Conservation (phyloP, 202 grass and related monocot genomes). For the Digitaria exilis region DNA sequence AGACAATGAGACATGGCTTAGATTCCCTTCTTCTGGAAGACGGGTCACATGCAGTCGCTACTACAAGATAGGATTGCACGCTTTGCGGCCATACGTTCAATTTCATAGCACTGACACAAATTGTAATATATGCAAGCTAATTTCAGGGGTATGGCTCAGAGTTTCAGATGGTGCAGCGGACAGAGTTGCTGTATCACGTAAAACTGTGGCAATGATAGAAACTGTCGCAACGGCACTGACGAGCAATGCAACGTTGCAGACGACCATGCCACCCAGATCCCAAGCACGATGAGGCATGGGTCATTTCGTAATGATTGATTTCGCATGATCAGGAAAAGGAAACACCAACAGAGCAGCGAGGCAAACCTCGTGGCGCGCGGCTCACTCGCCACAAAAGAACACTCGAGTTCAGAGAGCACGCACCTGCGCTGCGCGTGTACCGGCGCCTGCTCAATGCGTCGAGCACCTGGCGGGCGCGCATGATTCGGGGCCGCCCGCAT, state of each 20-base stretch:
- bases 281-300: neutral
- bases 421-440: slow-evolving; percentile 34
- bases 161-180: neutral
- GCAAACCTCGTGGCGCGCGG: neutral
- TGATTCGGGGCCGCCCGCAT: neutral
- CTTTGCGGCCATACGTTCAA: neutral
- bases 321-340: slow-evolving; percentile 26
- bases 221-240: neutral
- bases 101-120: neutral
- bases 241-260: neutral
- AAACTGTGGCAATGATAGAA: neutral
- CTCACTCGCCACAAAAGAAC: neutral
- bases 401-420: neutral
- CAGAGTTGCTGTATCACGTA: neutral
- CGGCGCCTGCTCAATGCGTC: slow-evolving; percentile 31
- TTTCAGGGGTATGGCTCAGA: neutral
- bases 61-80: neutral
- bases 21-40: neutral
- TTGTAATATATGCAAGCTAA: neutral
- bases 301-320: slow-evolving; percentile 37
- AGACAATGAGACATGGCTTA: neutral
- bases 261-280: slow-evolving; percentile 11
- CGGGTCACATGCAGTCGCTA: neutral
- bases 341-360: neutral
- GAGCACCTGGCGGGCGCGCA: slow-evolving; percentile 35